Evolutionary conservation across 768 basidiomycete species (phyloP).

Genomic region (Clitopilus passeckerianus): DNA sequence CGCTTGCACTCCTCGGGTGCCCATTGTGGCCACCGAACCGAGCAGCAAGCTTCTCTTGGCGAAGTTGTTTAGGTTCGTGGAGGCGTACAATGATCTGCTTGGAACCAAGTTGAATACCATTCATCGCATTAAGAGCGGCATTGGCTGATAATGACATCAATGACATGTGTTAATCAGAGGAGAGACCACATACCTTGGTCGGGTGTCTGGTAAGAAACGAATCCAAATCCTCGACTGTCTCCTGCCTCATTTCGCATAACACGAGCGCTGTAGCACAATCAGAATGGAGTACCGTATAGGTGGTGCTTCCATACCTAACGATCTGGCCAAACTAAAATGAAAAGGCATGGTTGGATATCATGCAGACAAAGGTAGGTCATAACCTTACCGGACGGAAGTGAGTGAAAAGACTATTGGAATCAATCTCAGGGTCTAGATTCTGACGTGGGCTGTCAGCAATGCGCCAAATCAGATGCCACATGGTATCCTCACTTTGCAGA

Average conservation of each 20-base stretch:
- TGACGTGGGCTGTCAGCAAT: conserved; percentile 18
- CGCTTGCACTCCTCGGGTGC: conserved; percentile 76
- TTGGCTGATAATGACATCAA: conserved; percentile 40
- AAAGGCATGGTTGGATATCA: neutral
- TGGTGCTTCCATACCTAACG: conserved; percentile 55
- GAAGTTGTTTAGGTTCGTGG: conserved; percentile 88
- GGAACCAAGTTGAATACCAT: conserved; percentile 62
- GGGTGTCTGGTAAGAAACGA: conserved; percentile 82
- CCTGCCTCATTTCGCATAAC: conserved; percentile 87
- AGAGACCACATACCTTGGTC: conserved; percentile 56
- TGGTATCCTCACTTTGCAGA: conserved; percentile 65
- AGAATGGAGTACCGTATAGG: neutral
- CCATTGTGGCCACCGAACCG: conserved; percentile 70
- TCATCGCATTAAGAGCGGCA: conserved; percentile 77
- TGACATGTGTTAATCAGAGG: neutral
- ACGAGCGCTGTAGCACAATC: conserved; percentile 56
- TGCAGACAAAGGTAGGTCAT: neutral
- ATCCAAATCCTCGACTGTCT: conserved; percentile 85
- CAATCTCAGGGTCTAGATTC: conserved; percentile 83
- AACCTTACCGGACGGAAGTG: conserved; percentile 71
- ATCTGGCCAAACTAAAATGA: conserved; percentile 76
- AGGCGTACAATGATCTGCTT: conserved; percentile 83
- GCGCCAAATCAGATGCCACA: neutral
- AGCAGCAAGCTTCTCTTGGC: conserved; percentile 83
- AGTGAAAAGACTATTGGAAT: conserved; percentile 78